Percentiles rank a stretch among this genome's conserved stretches.
These are phyloP conservation scores for Starmerella apis DNA, from an alignment of 805 yeast species.

Conservation along the genomic window DNA sequence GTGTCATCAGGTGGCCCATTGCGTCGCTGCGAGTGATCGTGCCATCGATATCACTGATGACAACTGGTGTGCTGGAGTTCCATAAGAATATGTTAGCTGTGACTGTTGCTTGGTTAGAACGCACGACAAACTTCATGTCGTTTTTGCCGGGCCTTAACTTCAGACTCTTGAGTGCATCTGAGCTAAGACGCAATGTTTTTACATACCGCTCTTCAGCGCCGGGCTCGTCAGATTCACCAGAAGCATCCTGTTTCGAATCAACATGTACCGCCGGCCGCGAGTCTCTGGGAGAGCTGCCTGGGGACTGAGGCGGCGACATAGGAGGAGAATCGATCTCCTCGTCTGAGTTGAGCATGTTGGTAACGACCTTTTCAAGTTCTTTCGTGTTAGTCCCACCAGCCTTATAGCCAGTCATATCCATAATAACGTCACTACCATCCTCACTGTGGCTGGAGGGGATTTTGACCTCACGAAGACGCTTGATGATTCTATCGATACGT, in stretches of 20 bases:
- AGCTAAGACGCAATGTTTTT: constrained; percentile 79
- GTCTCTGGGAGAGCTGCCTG: neutral
- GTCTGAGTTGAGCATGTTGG: constrained; percentile 11
- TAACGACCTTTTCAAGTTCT: constrained; percentile 62
- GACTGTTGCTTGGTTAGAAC: constrained; percentile 70
- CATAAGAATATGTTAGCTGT: constrained; percentile 68
- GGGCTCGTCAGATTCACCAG: neutral
- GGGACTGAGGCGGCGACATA: constrained; percentile 12
- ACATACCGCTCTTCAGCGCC: constrained; percentile 40
- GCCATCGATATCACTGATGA: constrained; percentile 94
- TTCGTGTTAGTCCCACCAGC: constrained; percentile 50
- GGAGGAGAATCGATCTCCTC: constrained; percentile 16
- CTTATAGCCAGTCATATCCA: constrained; percentile 95
- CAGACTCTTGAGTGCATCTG: constrained; percentile 72
- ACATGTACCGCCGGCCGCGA: neutral
- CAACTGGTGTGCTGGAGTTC: constrained; percentile 78
- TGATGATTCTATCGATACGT: constrained; percentile 23
- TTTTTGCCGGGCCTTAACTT: constrained; percentile 71
- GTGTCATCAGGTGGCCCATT: constrained; percentile 84
- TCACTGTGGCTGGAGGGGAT: constrained; percentile 81
- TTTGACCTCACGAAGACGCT: constrained; percentile 40
- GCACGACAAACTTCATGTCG: constrained; percentile 65
- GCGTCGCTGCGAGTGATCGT: constrained; percentile 98
- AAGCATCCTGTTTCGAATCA: neutral
- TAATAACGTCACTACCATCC: constrained; percentile 68